Evolutionary conservation across 805 yeast species (phyloP), one percentile per base, ranked within the genome.

Genomic region (Pachysolen tannophilus): DNA sequence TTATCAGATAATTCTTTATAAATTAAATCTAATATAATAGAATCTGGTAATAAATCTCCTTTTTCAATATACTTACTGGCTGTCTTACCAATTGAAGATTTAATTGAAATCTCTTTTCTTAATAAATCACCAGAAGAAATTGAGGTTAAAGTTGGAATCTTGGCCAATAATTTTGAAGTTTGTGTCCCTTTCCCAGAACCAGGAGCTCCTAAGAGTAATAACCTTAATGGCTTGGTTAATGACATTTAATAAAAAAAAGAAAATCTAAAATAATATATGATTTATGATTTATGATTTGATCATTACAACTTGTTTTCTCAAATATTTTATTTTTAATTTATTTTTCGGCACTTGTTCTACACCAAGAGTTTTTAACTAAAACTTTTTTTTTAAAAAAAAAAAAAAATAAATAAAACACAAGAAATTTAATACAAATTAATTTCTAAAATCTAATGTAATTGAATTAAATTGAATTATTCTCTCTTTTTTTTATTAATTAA

Each of bases 101-200:
- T 56, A 5, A 55, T 49, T 9, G 72, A 59, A 23, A 87, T 81
- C 48, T 87, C 82, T 26, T 60, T 58, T 42, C 97, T 69, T 29
- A 88, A 60, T 5, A 86, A 59, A 56, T 88, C 96, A 2, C 97
- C 97, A 1, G 94, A 80, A 1, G 95, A 78, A 7, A 90, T 58
- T 1, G 90, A 62, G 10, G 65, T 53, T 16, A 88, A 55, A 26
- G 46, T 43, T 2, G 81, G 70, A 39, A 78, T 67, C 27, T 61
- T 56, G 34, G 71, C 68, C 39, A 80, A 53, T 4, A 88, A 61
- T 40, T 78, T 67, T 2, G 81, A 59, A 0, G 95, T 82, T 45
- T 82, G 83, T 0, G 97, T 88, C 2, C 97, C 97, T 53, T 88
- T 88, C 1, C 97, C 97, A 1, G 95, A 71, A 0, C 97, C 97